Evolutionary conservation across 2,329 filamentous ascomycete species (phyloP).

Genomic region (Cladophialophora psammophila): DNA sequence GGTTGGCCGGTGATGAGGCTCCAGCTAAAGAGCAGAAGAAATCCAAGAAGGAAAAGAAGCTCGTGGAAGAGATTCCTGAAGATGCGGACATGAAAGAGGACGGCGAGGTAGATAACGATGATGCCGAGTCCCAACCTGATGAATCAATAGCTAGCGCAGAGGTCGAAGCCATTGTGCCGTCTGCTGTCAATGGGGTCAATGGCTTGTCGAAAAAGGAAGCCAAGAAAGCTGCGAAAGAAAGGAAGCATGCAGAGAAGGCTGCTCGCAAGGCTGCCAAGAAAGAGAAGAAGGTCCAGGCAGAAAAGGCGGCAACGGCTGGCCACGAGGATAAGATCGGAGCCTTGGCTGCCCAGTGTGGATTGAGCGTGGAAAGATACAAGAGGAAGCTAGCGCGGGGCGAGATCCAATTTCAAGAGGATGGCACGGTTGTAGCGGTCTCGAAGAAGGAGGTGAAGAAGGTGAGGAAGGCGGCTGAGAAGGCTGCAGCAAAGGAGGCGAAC

Average conservation of each 20-base stretch:
- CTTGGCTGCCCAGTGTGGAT: constrained; percentile 70
- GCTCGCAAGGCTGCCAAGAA: constrained; percentile 44
- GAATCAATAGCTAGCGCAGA: constrained; percentile 54
- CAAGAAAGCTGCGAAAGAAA: constrained; percentile 55
- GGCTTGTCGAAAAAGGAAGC: constrained; percentile 40
- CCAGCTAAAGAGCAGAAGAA: constrained; percentile 54
- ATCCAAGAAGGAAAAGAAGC: constrained; percentile 53
- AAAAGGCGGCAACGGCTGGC: constrained; percentile 50
- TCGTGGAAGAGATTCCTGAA: constrained; percentile 52
- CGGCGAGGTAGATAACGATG: constrained; percentile 50
- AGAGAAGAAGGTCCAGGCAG: constrained; percentile 43
- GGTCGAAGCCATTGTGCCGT: constrained; percentile 39
- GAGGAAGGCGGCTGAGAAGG: constrained; percentile 68
- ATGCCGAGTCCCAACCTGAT: constrained; percentile 50
- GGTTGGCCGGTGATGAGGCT: constrained; percentile 73
- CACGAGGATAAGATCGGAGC: constrained; percentile 58
- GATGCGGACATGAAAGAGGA: constrained; percentile 48
- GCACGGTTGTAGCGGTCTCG: constrained; percentile 71
- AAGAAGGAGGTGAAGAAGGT: constrained; percentile 80
- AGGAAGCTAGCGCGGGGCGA: constrained; percentile 79
- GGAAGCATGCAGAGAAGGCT: constrained; percentile 44
- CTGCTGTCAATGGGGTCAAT: constrained; percentile 40
- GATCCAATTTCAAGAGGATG: constrained; percentile 70
- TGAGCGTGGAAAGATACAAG: constrained; percentile 79
- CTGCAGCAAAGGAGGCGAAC: constrained; percentile 51